Percentiles rank a stretch among this genome's conserved stretches.
Evolutionary conservation across 108 stramenopile species (phyloP).

Genomic region (Fragilaria crotonensis): DNA sequence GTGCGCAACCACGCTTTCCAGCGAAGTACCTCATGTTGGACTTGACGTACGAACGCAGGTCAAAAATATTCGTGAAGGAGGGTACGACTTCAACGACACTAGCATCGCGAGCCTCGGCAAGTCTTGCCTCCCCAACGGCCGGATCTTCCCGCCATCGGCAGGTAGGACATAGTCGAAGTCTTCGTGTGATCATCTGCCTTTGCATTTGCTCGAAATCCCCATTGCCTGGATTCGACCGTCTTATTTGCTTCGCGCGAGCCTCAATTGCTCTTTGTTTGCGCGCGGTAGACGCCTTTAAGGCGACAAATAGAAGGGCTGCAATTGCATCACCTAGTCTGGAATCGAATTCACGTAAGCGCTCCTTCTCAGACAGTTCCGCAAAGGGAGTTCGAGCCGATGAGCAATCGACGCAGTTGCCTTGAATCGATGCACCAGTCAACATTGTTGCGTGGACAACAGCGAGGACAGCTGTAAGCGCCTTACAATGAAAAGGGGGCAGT

Average conservation of each 20-base stretch:
- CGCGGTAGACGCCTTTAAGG: conserved; percentile 34
- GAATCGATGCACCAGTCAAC: conserved; percentile 60
- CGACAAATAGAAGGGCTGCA: conserved; percentile 53
- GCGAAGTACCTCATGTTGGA: conserved; percentile 50
- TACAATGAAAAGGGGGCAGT: conserved; percentile 75
- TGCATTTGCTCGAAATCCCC: conserved; percentile 7
- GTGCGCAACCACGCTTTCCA: conserved; percentile 65
- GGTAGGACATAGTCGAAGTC: conserved; percentile 47
- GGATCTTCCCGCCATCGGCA: conserved; percentile 55
- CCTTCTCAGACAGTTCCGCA: conserved; percentile 35
- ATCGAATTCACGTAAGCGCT: conserved; percentile 53
- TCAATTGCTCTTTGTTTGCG: conserved; percentile 31
- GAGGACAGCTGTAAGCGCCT: conserved; percentile 45
- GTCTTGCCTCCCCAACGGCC: conserved; percentile 3
- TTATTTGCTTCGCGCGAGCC: conserved; percentile 3
- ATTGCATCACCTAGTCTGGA: conserved; percentile 61
- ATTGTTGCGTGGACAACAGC: conserved; percentile 64
- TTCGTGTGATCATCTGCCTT: conserved; percentile 12
- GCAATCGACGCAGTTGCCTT: conserved; percentile 36
- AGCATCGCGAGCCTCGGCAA: conserved; percentile 16
- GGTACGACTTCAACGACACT: conserved; percentile 32
- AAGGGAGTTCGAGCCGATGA: conserved; percentile 34
- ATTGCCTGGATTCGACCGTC: conserved; percentile 6
- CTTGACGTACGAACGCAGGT: conserved; percentile 56
- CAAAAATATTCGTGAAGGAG: conserved; percentile 53